Evolutionary conservation across 2,329 filamentous ascomycete genomes (phyloP), one percentile per base, ranked within the genome.

Genomic region (Ceratocystiopsis sp.): DNA sequence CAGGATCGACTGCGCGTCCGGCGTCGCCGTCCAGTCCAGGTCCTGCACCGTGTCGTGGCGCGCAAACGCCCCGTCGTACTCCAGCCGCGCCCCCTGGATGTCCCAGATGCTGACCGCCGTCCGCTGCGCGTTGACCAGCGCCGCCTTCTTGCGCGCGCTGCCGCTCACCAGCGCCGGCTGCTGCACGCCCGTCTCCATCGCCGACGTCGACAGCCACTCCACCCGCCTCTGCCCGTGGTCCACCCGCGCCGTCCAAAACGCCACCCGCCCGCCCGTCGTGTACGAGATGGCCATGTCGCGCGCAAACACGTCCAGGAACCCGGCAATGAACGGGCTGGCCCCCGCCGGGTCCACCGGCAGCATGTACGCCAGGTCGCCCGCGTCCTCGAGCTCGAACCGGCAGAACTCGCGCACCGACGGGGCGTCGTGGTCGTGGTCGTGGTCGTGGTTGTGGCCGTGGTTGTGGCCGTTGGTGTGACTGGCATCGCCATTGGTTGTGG

Each of bases 1-100:
- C 17, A 95, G 66, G 44, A 95, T 86, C 1, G 84, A 89, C 54
- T 94, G 85, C 40, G 77, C 78, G 57, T 93, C 84, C 0, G 85
- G 85, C 0, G 87, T 94, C 3, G 84, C 89, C 1, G 86, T 89
- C 89, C 89, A 95, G 58, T 94, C 86, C 13, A 95, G 71, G 58
- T 94, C 87, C 49, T 80, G 77, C 36, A 95, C 85, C 7, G 70
- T 72, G 52, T 91, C 81, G 46, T 80, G 71, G 13, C 70, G 68
- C 49, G 80, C 71, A 49, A 86, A 91, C 29, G 75, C 70, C 52
- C 89, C 75, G 48, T 83, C 73, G 54, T 84, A 86, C 57, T 95
- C 87, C 7, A 94, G 68, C 48, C 85, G 79, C 2, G 78, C 78
- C 44, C 80, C 83, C 48, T 80, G 75, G 12, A 84, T 82, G 54